Percentiles rank a stretch among this genome's conserved stretches.
Evolutionary conservation across 345 rosid species (phyloP).

Genomic region (Euclidium syriacum): DNA sequence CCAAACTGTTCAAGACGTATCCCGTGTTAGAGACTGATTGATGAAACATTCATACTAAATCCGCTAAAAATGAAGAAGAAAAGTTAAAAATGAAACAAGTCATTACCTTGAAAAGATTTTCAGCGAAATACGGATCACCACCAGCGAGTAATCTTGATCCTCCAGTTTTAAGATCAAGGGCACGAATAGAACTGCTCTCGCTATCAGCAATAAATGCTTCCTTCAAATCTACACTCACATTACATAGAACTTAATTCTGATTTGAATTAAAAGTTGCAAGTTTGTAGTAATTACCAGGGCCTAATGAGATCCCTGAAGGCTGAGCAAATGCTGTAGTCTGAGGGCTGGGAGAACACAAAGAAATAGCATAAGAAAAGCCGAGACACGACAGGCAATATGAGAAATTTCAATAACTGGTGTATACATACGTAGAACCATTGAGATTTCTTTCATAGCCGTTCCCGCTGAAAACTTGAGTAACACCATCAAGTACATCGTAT

Average conservation of each 20-base stretch:
- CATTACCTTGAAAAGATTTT: slow-evolving; percentile 78
- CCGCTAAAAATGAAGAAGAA: not conserved
- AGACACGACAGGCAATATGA: not conserved
- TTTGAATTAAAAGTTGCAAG: not conserved
- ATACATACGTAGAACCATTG: slow-evolving; percentile 70
- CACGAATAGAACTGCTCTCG: slow-evolving; percentile 94
- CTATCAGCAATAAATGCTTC: slow-evolving; percentile 87
- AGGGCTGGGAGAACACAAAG: slow-evolving; percentile 44
- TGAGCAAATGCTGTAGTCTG: slow-evolving; percentile 81
- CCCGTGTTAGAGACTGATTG: not conserved
- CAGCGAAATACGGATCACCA: slow-evolving; percentile 78
- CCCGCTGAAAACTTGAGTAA: slow-evolving; percentile 80
- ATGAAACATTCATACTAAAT: not conserved
- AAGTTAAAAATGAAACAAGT: not conserved
- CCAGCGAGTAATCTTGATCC: slow-evolving; percentile 86
- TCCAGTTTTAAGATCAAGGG: slow-evolving; percentile 74
- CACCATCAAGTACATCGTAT: slow-evolving; percentile 55
- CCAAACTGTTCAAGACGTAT: slow-evolving; percentile 60
- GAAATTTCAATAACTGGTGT: not conserved
- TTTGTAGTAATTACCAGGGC: slow-evolving; percentile 47
- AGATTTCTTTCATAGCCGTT: slow-evolving; percentile 89
- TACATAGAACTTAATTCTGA: not conserved
- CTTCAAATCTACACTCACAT: slow-evolving; percentile 41
- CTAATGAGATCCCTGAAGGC: slow-evolving; percentile 83
- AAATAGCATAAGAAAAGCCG: not conserved